Base-by-base conservation (phyloP, 768 basidiomycete species). In the Agrocybe chaxingu region DNA sequence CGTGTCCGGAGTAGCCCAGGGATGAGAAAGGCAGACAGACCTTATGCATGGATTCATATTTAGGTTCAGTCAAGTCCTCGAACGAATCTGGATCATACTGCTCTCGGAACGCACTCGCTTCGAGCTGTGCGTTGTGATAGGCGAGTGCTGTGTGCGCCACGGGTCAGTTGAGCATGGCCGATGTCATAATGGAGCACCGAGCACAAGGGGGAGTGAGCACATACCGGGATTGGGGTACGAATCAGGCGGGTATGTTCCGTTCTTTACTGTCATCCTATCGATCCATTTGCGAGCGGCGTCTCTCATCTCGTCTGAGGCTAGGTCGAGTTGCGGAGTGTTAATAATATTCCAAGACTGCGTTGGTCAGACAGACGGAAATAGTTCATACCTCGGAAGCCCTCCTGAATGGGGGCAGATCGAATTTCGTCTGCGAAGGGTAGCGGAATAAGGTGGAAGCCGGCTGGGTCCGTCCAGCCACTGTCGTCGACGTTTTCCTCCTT, bases 361-460 rank as follows among this genome's bases (percentile, higher is more conserved):
- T 19, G 31, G 34, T 44, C 35, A 36, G 30, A 13, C 12, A 33
- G 39, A 33, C 29, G 24, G 42, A 45, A 47, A 51, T 24, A 50
- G 40, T 41, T 12, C 54, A 66, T 67, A 84, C 92, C 87, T 74
- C 78, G 76, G 57, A 77, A 72, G 6, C 76, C 84, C 48, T 81
- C 74, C 13, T 84, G 80, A 8, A 93, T 67, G 2, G 88, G 85
- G 5, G 89, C 88, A 13, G 77, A 75, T 42, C 97, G 83, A 43
- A 98, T 87, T 59, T 99, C 97, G 62, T 99, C 97, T 3, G 90
- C 88, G 64, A 89, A 99, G 0, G 96, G 95, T n/a, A 98, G 66
- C 11, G 88, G 87, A 51, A 98, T 87, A 45, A 98, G 74, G 66
- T 98, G 94, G 60, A 98, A 89, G 4, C 97, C 97, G 1, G 90